These are phyloP conservation scores for Penicillium sp. DNA, from an alignment of 2,329 filamentous ascomycete species.

Conservation along the genomic window DNA sequence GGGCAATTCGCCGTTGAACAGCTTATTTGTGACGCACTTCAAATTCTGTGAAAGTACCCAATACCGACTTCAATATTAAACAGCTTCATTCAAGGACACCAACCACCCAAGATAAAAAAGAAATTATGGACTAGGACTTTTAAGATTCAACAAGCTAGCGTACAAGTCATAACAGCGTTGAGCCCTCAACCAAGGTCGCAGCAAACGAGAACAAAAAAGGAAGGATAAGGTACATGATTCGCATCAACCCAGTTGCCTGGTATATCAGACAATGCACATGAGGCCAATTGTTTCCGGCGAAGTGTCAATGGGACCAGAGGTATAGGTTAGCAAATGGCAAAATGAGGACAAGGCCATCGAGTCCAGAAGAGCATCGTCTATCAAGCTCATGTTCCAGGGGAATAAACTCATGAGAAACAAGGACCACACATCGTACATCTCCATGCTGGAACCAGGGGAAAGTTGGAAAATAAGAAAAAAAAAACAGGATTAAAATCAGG, in stretches of 20 bases:
- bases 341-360: constrained; percentile 7
- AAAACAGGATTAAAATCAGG: constrained; percentile 30
- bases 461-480: constrained; percentile 14
- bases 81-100: neutral
- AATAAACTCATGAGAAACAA: constrained; percentile 52
- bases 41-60: neutral
- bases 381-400: constrained; percentile 9
- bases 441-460: constrained; percentile 9
- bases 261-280: neutral
- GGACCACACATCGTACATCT: constrained; percentile 12
- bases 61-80: neutral
- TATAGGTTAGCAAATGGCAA: neutral
- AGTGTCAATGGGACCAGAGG: neutral
- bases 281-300: neutral
- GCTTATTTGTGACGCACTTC: neutral
- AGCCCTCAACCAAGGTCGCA: constrained; percentile 1
- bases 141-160: constrained; percentile 16
- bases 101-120: neutral
- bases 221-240: neutral
- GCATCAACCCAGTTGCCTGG: neutral
- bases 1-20: neutral
- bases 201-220: neutral
- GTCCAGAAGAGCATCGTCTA: constrained; percentile 12
- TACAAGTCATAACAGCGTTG: constrained; percentile 23
- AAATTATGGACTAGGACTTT: constrained; percentile 4